Base-by-base conservation (phyloP, 129 eudicot genomes). In the Flaveria linearis region DNA sequence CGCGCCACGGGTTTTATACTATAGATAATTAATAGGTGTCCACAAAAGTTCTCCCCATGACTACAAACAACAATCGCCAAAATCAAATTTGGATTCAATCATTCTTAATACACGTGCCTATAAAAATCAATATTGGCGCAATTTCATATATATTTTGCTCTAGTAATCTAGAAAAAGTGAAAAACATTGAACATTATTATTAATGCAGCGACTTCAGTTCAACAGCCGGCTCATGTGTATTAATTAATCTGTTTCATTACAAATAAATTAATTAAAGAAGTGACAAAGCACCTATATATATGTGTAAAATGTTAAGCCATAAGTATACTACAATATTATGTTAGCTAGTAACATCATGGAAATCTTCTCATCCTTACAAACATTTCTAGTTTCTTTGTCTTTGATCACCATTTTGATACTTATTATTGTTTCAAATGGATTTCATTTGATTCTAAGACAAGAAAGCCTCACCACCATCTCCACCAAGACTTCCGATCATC, bases 361-460 rank as follows among this genome's bases (percentile, higher is more conserved):
- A 57, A 20, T 57, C 5, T 57, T 57, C 9, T 57, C 64, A 57
- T 57, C 33, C 30, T 57, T 23, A 20, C 14, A 22, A 20, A 57
- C 64, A 15, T 9, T 57, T 20, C 15, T 8, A 1, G 33, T 23
- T 22, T 57, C 14, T 22, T 1, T 57, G 16, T 20, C 15, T 10
- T 57, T 57, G 64, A 57, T 57, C 64, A 57, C 61, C 61, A 17
- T 13, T 55, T 55, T 55, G 25, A 55, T 57, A 57, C 64, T 22
- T 9, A 5, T 57, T 22, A 57, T 57, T 57, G 14, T 57, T 20
- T 22, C 64, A 57, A 57, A 57, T 57, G 64, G 64, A 12, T 57
- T 9, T 20, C 64, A 57, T 57, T 9, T 22, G 64, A 22, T 57
- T 57, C 64, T 20, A 57, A 57, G 7, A 22, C 15, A 57, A 57